Conservation (phyloP, 768 basidiomycete species). For the Leccinum sublutescens region DNA sequence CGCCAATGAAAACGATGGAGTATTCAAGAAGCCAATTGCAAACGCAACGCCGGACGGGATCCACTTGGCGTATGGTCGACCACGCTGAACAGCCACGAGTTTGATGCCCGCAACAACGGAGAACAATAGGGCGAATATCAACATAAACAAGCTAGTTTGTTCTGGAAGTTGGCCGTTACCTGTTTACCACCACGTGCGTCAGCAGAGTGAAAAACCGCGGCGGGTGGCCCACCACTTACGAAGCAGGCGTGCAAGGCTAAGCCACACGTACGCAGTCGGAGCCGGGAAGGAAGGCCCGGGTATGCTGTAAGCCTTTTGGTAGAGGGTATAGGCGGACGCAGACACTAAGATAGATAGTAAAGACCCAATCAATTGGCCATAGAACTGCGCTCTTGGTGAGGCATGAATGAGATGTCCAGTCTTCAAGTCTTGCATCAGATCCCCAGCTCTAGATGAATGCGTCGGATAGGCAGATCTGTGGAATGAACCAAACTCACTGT, state of each 20-base stretch:
- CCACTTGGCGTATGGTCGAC: constrained; percentile 62
- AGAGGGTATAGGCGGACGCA: constrained; percentile 82
- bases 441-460: constrained; percentile 66
- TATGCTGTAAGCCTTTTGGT: constrained; percentile 83
- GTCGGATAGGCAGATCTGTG: constrained; percentile 3
- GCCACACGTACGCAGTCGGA: constrained; percentile 94
- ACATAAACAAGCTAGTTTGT: constrained; percentile 76
- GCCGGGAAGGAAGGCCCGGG: constrained; percentile 96
- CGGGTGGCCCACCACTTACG: constrained; percentile 44
- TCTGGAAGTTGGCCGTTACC: constrained; percentile 83
- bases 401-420: constrained; percentile 92
- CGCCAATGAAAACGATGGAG: constrained; percentile 91
- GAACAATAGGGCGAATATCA: constrained; percentile 71
- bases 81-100: constrained; percentile 49
- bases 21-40: constrained; percentile 94
- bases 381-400: constrained; percentile 92
- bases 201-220: neutral
- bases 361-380: constrained; percentile 89
- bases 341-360: constrained; percentile 87
- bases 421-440: constrained; percentile 98
- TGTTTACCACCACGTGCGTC: constrained; percentile 31
- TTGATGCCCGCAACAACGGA: constrained; percentile 66
- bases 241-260: constrained; percentile 69
- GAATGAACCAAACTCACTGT: constrained; percentile 51
- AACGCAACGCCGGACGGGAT: constrained; percentile 94